phyloP scores from a whole-genome alignment of 257 asterid genomes.

The Solanum raphanifolium region DNA sequence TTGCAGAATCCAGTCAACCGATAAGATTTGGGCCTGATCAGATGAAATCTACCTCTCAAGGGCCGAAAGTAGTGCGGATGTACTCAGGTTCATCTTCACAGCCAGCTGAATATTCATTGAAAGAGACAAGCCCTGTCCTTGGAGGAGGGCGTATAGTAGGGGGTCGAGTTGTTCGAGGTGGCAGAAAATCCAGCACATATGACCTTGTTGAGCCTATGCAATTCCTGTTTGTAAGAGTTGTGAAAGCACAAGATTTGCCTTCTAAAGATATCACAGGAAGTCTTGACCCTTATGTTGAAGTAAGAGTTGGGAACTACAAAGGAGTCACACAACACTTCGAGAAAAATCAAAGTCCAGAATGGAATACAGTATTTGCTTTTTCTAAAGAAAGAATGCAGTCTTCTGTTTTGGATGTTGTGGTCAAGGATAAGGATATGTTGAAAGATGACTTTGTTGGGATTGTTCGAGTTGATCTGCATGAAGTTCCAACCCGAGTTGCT shows the following conservation, averaged over 20 bases:
- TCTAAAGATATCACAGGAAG: constrained; percentile 59
- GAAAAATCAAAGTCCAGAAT: constrained; percentile 62
- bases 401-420: constrained; percentile 48
- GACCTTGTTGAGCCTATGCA: constrained; percentile 96
- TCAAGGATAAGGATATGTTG: constrained; percentile 65
- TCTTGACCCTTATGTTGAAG: constrained; percentile 87
- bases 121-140: constrained; percentile 77
- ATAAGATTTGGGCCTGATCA: constrained; percentile 30
- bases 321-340: constrained; percentile 76
- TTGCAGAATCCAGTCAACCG: constrained; percentile 20
- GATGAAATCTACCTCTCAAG: constrained; percentile 44
- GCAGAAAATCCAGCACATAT: constrained; percentile 45
- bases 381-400: constrained; percentile 71
- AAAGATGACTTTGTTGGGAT: constrained; percentile 74
- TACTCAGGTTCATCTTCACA: constrained; percentile 42
- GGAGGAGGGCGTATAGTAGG: constrained; percentile 78
- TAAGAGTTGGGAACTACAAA: constrained; percentile 76
- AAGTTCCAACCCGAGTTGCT: constrained; percentile 75
- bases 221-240: constrained; percentile 79
- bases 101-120: constrained; percentile 49
- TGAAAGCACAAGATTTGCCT: constrained; percentile 73
- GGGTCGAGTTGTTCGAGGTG: constrained; percentile 48
- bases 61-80: constrained; percentile 28
- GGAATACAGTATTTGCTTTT: constrained; percentile 81
- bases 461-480: constrained; percentile 52